A percentile compares a stretch with the other conserved stretches of the same genome.
Evolutionary conservation across 306 rosid genomes (phyloP).

Genomic region (Acacia crassicarpa): DNA sequence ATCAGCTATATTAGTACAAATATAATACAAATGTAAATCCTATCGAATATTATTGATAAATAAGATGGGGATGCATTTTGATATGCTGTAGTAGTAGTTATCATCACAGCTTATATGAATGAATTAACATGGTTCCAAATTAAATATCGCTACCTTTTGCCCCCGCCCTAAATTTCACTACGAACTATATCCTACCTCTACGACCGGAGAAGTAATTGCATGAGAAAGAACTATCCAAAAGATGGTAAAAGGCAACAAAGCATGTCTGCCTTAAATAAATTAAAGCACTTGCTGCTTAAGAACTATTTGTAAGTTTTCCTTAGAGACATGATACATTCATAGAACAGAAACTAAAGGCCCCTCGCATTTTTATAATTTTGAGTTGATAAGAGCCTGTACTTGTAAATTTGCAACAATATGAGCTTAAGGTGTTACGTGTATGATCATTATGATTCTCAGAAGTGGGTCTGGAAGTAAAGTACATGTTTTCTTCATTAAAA

Average conservation of each 20-base stretch:
- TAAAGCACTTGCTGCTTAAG: background rate
- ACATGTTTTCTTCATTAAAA: background rate
- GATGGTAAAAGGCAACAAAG: background rate
- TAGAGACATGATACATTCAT: background rate
- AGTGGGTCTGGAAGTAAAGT: background rate
- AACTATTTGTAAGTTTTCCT: background rate
- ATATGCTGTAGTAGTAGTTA: too few relatives aligned
- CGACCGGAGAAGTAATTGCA: conserved; percentile 41
- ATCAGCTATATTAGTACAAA: background rate
- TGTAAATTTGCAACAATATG: background rate
- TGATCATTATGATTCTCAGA: too few relatives aligned
- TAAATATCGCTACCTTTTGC: background rate
- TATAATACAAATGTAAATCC: background rate
- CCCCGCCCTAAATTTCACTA: too few relatives aligned
- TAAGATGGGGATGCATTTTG: background rate
- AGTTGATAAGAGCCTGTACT: background rate
- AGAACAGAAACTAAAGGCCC: background rate
- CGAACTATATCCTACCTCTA: too few relatives aligned
- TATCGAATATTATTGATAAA: background rate
- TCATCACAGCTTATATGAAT: background rate
- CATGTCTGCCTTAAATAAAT: too few relatives aligned
- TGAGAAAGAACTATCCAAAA: conserved; percentile 60
- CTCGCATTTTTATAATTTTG: background rate
- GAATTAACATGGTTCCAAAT: conserved; percentile 44
- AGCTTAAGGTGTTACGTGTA: background rate